Base-by-base conservation (phyloP, 441 rosid species). In the Mallotus japonicus region DNA sequence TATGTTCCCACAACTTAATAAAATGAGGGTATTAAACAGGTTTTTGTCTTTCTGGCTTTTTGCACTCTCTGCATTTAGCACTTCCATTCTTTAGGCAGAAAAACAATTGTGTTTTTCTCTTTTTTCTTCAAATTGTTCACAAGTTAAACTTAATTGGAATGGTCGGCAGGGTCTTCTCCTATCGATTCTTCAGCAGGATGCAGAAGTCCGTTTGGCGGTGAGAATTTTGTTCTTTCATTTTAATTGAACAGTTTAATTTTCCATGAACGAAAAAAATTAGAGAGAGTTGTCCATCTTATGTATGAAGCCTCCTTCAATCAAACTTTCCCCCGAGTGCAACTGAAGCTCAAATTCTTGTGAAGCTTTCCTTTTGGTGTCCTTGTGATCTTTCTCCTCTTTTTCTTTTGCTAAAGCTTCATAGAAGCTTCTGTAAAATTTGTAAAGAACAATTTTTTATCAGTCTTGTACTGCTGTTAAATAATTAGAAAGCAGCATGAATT, bases 131-230 rank as follows among this genome's bases (percentile, higher is more conserved):
- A 46, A 60, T 65, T 63, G 15, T 19, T 65, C 19, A 15, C 46
- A 64, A 71, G 51, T 54, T 58, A 57, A 73, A 51, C 8, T 67
- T 32, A 71, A 44, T 19, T 79, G 72, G 62, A 71, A 71, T 67
- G 61, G 76, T 82, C 79, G 6, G 76, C 92, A 94, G 99, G 95
- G 92, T 65, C 85, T 94, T 61, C 80, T 90, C 64, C 77, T 88
- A 61, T 86, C 89, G 42, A 83, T 88, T 83, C 89, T 94, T 82
- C 95, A 84, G 79, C 97, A 89, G 80, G 92, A 85, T 75, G 80
- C 95, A 76, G 93, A 87, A 85, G 78, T 86, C 72, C 93, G 92
- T 60, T 69, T 84, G 69, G 97, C 86, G 83, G 94, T 94, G 81
- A 88, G 88, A 76, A 62, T 73, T 82, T 55, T 50, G 34, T 62